phyloP scores from a whole-genome alignment of 345 rosid genomes.

The Carallia pectinifolia region DNA sequence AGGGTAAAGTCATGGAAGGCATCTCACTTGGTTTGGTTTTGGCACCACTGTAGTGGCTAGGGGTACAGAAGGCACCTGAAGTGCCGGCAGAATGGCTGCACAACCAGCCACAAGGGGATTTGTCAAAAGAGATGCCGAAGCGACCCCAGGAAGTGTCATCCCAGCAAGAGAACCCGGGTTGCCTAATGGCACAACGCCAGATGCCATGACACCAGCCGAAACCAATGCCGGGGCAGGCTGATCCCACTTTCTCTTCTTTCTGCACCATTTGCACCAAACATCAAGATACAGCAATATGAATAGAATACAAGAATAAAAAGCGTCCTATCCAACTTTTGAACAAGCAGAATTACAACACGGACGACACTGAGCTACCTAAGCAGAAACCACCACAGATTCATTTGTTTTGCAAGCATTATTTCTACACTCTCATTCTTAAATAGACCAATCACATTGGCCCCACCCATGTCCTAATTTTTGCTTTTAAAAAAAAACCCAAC shows the following conservation, averaged over 20 bases:
- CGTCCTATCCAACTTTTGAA: too few species aligned
- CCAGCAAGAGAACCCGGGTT: slow-evolving; percentile 40
- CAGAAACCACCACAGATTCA: too few species aligned
- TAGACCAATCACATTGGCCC: too few species aligned
- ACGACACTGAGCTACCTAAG: background rate
- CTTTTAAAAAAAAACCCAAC: too few species aligned
- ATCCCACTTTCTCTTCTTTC: slow-evolving; percentile 95
- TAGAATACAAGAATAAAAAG: background rate
- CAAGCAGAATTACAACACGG: background rate
- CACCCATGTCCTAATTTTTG: too few species aligned
- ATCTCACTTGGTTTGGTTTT: slow-evolving; percentile 51
- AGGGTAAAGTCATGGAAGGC: background rate
- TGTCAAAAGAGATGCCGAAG: slow-evolving; percentile 36
- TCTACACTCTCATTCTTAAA: too few species aligned
- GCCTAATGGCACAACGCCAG: slow-evolving; percentile 36
- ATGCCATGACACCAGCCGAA: slow-evolving; percentile 39
- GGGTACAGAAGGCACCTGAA: slow-evolving; percentile 27
- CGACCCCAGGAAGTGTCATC: slow-evolving; percentile 27
- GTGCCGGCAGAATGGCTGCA: slow-evolving; percentile 24
- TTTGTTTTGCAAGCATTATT: too few species aligned
- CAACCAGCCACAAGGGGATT: slow-evolving; percentile 26
- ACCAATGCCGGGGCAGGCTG: slow-evolving; percentile 73
- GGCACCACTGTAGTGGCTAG: slow-evolving; percentile 30
- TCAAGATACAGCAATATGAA: background rate
- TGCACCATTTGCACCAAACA: slow-evolving; percentile 23